Evolutionary conservation across 495 filamentous ascomycete genomes (phyloP).

Genomic region (Chaetomium cochliodes): DNA sequence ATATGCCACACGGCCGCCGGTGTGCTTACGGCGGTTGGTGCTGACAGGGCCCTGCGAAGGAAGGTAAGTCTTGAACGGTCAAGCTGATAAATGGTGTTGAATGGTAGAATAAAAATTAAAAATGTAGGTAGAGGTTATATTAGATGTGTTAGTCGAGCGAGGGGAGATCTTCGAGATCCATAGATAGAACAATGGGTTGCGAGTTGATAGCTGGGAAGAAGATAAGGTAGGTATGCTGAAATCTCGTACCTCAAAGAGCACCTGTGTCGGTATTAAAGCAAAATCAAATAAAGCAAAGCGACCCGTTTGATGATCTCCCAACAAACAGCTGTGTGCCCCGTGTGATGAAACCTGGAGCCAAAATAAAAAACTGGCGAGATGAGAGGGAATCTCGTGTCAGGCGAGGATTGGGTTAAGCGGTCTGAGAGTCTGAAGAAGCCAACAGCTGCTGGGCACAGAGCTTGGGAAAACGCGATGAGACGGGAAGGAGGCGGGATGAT

Average conservation of each 20-base stretch:
- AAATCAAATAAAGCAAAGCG: too few species aligned
- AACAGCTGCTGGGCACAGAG: background rate
- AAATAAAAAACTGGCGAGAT: background rate
- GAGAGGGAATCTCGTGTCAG: slow-evolving; percentile 9
- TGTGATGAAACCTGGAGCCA: background rate
- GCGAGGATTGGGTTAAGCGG: slow-evolving; percentile 18
- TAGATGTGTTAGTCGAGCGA: background rate
- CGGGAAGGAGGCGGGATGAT: background rate
- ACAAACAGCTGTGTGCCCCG: background rate
- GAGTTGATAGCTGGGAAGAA: background rate
- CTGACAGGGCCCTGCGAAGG: background rate
- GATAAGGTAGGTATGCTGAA: background rate
- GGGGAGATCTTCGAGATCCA: background rate
- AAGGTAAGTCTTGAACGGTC: slow-evolving; percentile 3
- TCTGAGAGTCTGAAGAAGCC: background rate
- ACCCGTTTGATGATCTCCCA: background rate
- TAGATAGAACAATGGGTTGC: background rate
- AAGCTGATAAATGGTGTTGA: background rate
- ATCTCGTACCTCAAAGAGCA: slow-evolving; percentile 8
- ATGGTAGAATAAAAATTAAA: background rate
- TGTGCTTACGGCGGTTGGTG: background rate
- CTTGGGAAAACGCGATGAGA: background rate
- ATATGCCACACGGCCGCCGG: slow-evolving; percentile 1
- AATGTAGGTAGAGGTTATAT: background rate
- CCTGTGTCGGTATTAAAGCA: background rate